phyloP scores from a whole-genome alignment of 805 yeast genomes.

The Maudiozyma turicensis region DNA sequence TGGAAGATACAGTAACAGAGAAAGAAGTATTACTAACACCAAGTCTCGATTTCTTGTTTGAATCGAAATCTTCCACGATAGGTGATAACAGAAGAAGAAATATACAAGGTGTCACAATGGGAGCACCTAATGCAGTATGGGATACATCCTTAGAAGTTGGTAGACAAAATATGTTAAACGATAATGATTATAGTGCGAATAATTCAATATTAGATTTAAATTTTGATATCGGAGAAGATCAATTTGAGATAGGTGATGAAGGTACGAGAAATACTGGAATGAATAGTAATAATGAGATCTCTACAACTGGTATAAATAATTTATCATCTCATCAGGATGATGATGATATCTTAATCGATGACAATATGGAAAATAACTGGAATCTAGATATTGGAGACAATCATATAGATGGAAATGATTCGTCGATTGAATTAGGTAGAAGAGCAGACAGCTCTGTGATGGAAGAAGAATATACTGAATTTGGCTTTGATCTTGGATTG shows the following conservation, averaged over 20 bases:
- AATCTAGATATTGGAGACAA: constrained; percentile 16
- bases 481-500: constrained; percentile 45
- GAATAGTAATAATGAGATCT: neutral
- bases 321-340: neutral
- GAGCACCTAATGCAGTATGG: constrained; percentile 7
- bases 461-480: constrained; percentile 30
- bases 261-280: constrained; percentile 2
- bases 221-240: neutral
- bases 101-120: constrained; percentile 25
- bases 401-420: constrained; percentile 10
- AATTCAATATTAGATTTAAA: neutral
- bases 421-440: constrained; percentile 62
- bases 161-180: constrained; percentile 15
- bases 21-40: constrained; percentile 63
- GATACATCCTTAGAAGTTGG: constrained; percentile 27
- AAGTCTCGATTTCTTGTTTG: constrained; percentile 34
- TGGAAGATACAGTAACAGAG: constrained; percentile 73
- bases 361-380: constrained; percentile 19
- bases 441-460: constrained; percentile 28
- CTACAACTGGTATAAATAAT: neutral
- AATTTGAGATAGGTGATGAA: constrained; percentile 9
- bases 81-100: constrained; percentile 18
- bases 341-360: constrained; percentile 23
- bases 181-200: constrained; percentile 12
- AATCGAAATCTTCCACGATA: constrained; percentile 6